Conservation (phyloP, 2,329 filamentous ascomycete species). For the Aspergillus tanneri region DNA sequence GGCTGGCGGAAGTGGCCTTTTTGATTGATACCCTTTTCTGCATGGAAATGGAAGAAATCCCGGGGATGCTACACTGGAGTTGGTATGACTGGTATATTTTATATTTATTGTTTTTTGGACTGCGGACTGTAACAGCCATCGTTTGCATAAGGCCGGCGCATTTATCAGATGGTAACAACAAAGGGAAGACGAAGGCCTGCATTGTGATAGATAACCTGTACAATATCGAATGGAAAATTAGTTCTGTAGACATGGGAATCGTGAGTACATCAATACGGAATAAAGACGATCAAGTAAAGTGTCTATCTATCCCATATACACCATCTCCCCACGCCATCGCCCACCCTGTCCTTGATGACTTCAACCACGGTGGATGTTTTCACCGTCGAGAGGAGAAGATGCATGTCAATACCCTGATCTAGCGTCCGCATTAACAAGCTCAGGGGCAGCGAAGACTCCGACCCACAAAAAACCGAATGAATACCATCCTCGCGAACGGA, state of each 20-base stretch:
- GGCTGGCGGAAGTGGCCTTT: conserved; percentile 6
- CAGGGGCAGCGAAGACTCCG: conserved; percentile 22
- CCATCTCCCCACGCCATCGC: conserved; percentile 38
- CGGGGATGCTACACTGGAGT: conserved; percentile 27
- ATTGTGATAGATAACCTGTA: conserved; percentile 14
- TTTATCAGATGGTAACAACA: conserved; percentile 1
- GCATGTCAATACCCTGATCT: conserved; percentile 42
- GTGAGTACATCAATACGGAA: not conserved
- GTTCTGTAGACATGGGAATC: not conserved
- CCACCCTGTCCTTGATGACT: conserved; percentile 42
- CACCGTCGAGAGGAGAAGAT: conserved; percentile 37
- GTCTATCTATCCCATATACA: conserved; percentile 30
- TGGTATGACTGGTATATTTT: conserved; percentile 18
- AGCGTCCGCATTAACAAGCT: conserved; percentile 37
- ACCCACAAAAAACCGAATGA: conserved; percentile 28
- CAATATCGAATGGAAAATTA: conserved; percentile 3
- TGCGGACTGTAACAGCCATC: conserved; percentile 3
- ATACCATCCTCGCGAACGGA: conserved; percentile 20
- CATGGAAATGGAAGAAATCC: conserved; percentile 7
- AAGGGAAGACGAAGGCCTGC: conserved; percentile 2
- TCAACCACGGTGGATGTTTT: conserved; percentile 32
- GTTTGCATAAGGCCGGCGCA: conserved; percentile 24
- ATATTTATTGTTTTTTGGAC: conserved; percentile 13
- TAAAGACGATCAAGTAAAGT: too few species aligned
- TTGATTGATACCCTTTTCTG: conserved; percentile 30